These are phyloP conservation scores for Lactarius quietus DNA, from an alignment of 768 basidiomycete species.

Conservation along the genomic window DNA sequence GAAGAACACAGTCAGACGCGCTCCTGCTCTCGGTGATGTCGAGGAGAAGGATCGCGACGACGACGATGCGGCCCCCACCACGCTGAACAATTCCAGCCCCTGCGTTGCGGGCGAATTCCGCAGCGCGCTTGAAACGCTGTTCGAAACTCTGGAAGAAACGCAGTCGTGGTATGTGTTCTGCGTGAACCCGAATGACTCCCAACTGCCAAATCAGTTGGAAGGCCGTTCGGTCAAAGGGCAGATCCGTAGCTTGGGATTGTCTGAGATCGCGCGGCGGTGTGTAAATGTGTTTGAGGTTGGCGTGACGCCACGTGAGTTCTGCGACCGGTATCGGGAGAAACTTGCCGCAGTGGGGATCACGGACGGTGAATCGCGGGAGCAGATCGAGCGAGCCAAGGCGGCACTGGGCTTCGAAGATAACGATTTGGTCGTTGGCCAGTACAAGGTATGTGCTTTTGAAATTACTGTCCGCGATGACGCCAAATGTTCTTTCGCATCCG, in stretches of 20 bases:
- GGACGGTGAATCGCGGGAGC: constrained; percentile 59
- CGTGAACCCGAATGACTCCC: constrained; percentile 92
- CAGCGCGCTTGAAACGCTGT: constrained; percentile 76
- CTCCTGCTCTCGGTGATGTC: constrained; percentile 44
- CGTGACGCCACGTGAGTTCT: constrained; percentile 85
- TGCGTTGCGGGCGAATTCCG: constrained; percentile 90
- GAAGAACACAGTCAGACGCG: constrained; percentile 66
- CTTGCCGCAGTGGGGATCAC: constrained; percentile 52
- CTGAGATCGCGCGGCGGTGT: constrained; percentile 69
- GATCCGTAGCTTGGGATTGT: constrained; percentile 74
- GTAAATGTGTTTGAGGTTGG: constrained; percentile 74
- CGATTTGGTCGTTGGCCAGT: constrained; percentile 78
- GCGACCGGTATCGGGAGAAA: constrained; percentile 72
- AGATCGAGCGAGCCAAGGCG: constrained; percentile 54
- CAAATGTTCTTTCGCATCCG: constrained; percentile 11
- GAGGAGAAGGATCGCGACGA: constrained; percentile 53
- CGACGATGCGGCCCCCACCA: constrained; percentile 31
- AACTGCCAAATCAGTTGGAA: constrained; percentile 91
- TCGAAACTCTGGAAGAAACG: constrained; percentile 85
- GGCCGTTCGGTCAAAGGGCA: constrained; percentile 90
- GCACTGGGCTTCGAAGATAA: constrained; percentile 56
- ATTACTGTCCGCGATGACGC: not conserved
- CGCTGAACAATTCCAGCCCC: constrained; percentile 41
- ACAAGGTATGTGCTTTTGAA: constrained; percentile 56
- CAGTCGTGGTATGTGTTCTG: constrained; percentile 92